Conservation (phyloP, 2,329 filamentous ascomycete genomes). For the Pseudogymnoascus pannorum region DNA sequence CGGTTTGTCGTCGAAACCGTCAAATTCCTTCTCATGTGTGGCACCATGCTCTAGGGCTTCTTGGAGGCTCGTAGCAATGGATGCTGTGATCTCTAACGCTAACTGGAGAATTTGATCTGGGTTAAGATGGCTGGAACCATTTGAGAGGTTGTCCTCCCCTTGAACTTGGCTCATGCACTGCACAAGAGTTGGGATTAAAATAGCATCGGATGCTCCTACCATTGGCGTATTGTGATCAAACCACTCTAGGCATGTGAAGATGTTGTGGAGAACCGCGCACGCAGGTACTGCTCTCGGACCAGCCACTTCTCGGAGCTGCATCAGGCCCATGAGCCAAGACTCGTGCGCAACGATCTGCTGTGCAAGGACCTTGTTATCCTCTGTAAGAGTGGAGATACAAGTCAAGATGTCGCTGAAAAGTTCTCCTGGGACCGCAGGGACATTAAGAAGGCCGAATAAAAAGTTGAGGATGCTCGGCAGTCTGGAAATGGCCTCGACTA, state of each 20-base stretch:
- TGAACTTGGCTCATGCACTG: slow-evolving; percentile 23
- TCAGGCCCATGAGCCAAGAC: slow-evolving; percentile 43
- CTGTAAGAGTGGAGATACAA: slow-evolving; percentile 50
- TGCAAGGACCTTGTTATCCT: slow-evolving; percentile 50
- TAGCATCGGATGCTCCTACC: slow-evolving; percentile 43
- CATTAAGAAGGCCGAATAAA: slow-evolving; percentile 45
- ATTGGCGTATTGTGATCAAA: slow-evolving; percentile 43
- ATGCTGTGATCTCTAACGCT: slow-evolving; percentile 55
- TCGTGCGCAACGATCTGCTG: slow-evolving; percentile 46
- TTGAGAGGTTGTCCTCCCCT: slow-evolving; percentile 17
- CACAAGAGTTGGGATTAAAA: slow-evolving; percentile 40
- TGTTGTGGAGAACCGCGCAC: slow-evolving; percentile 55
- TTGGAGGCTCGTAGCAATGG: slow-evolving; percentile 54
- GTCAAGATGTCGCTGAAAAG: slow-evolving; percentile 40
- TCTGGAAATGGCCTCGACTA: slow-evolving; percentile 46
- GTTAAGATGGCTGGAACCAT: slow-evolving; percentile 17
- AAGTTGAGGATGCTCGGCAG: slow-evolving; percentile 44
- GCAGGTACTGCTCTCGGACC: slow-evolving; percentile 47
- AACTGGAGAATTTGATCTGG: slow-evolving; percentile 31
- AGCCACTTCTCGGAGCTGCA: slow-evolving; percentile 40
- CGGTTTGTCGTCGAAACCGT: slow-evolving; percentile 32
- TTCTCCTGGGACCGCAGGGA: slow-evolving; percentile 33
- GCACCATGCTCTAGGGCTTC: slow-evolving; percentile 41
- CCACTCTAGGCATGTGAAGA: slow-evolving; percentile 49
- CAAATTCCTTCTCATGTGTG: slow-evolving; percentile 32